Percentiles rank a stretch among this genome's conserved stretches.
Evolutionary conservation across 805 yeast genomes (phyloP).

Genomic region (Schizosaccharomyces lindneri): DNA sequence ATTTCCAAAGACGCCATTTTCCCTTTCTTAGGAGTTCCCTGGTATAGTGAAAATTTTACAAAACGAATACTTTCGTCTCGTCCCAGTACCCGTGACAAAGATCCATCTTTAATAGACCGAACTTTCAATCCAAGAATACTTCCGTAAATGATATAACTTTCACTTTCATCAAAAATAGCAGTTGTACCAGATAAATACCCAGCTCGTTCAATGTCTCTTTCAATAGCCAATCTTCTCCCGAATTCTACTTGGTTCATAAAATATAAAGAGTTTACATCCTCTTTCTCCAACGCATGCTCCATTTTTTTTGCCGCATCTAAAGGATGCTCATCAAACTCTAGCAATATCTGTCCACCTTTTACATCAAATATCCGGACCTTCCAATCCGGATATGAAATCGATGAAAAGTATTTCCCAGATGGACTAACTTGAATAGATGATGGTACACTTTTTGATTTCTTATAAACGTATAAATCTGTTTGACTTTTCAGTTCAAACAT

Average conservation of each 20-base stretch:
- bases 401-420: conserved; percentile 13
- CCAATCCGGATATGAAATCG: conserved; percentile 15
- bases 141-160: conserved; percentile 12
- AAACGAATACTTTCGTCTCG: conserved; percentile 13
- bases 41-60: conserved; percentile 12
- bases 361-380: conserved; percentile 15
- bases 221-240: conserved; percentile 11
- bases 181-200: conserved; percentile 3
- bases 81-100: conserved; percentile 12
- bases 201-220: conserved; percentile 8
- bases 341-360: conserved; percentile 14
- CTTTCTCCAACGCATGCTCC: conserved; percentile 8
- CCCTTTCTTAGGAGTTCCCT: conserved; percentile 11
- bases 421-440: conserved; percentile 11
- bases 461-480: conserved; percentile 18
- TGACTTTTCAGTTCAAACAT: conserved; percentile 17
- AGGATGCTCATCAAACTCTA: conserved; percentile 14
- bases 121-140: conserved; percentile 14
- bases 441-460: conserved; percentile 14
- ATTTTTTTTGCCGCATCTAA: conserved; percentile 11
- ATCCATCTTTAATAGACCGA: conserved; percentile 11
- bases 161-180: conserved; percentile 13
- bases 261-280: conserved; percentile 9
- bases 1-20: conserved; percentile 12
- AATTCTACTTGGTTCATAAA: conserved; percentile 12